phyloP scores from a whole-genome alignment of 805 yeast genomes.

The Spathaspora passalidarum region DNA sequence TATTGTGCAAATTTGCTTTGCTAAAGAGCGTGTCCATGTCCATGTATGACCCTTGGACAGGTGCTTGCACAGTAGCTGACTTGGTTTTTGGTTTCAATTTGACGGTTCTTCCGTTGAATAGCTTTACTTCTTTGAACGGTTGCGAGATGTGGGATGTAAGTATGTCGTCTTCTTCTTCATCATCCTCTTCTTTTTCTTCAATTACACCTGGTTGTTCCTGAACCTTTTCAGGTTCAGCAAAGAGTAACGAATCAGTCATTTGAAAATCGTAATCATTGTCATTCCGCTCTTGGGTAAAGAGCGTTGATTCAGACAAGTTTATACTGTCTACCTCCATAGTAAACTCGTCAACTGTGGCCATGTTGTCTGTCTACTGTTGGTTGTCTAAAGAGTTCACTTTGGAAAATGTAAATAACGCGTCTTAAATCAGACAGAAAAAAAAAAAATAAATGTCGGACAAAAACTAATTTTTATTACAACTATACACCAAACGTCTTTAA shows the following conservation, averaged over 20 bases:
- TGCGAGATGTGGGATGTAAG: neutral
- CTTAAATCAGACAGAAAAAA: neutral
- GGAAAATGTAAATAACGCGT: slow-evolving; percentile 1
- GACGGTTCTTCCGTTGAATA: slow-evolving; percentile 17
- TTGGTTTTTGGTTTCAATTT: slow-evolving; percentile 10
- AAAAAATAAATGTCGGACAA: neutral
- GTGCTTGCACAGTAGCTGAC: neutral
- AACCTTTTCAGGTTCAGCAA: neutral
- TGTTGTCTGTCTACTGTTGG: neutral
- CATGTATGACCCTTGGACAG: slow-evolving; percentile 10
- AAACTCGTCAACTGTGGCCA: neutral
- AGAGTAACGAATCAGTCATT: neutral
- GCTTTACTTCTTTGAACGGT: slow-evolving; percentile 14
- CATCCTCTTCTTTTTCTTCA: neutral
- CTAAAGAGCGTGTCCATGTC: slow-evolving; percentile 19
- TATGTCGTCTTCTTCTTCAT: neutral
- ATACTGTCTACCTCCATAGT: neutral
- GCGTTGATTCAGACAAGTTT: neutral
- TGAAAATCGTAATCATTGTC: neutral
- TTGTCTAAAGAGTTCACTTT: neutral
- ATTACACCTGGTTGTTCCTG: no score
- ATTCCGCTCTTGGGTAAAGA: neutral
- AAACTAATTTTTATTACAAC: neutral
- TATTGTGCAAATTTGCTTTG: slow-evolving; percentile 16
- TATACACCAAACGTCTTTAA: slow-evolving; percentile 25